phyloP scores from a whole-genome alignment of 805 yeast species.

The Pichia occidentalis region DNA sequence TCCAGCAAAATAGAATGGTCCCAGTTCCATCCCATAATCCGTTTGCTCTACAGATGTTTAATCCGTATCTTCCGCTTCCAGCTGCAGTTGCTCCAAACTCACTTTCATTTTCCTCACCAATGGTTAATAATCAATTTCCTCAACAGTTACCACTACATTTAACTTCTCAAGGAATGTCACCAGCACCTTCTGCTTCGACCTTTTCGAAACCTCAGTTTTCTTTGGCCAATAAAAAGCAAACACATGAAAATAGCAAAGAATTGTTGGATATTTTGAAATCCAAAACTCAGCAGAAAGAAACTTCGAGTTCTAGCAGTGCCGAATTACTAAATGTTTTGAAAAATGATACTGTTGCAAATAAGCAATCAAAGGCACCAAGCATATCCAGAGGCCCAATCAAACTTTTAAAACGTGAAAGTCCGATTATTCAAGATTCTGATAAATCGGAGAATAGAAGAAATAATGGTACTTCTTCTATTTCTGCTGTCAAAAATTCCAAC shows the following conservation, averaged over 20 bases:
- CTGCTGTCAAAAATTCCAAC: no score
- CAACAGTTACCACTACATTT: conserved; percentile 5
- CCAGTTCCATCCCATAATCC: conserved; percentile 17
- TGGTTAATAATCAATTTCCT: conserved; percentile 13
- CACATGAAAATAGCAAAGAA: conserved; percentile 29
- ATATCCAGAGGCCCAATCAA: conserved; percentile 6
- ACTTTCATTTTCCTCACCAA: conserved; percentile 13
- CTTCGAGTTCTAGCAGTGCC: conserved; percentile 2
- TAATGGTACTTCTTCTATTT: no score
- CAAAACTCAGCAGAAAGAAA: conserved; percentile 9
- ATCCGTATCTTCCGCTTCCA: conserved; percentile 18
- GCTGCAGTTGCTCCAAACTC: no score
- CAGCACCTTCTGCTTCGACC: conserved; percentile 29
- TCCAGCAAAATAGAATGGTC: conserved; percentile 7
- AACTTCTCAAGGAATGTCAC: conserved; percentile 9
- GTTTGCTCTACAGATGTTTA: conserved; percentile 23
- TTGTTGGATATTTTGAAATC: conserved; percentile 26
- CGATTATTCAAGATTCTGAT: no score
- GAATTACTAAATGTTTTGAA: conserved; percentile 13
- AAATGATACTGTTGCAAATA: background rate
- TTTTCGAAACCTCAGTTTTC: conserved; percentile 29
- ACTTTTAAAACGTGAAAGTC: conserved; percentile 16
- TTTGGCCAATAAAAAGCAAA: conserved; percentile 24
- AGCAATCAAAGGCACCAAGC: background rate
- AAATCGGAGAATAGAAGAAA: no score